Evolutionary conservation across 306 rosid species (phyloP).

Genomic region (Purshia tridentata): DNA sequence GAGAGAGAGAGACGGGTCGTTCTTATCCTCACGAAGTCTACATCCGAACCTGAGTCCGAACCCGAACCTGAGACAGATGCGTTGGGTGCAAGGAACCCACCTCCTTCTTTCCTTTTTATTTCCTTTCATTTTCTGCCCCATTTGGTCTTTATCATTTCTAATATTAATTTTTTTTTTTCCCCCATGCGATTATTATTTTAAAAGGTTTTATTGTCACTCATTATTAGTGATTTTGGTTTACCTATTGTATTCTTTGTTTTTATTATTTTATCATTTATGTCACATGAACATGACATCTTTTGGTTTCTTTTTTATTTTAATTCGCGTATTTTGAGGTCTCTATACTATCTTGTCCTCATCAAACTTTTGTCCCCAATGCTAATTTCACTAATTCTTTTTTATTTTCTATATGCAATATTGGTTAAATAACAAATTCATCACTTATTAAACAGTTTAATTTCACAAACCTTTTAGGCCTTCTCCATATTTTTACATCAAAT

Average conservation of each 20-base stretch:
- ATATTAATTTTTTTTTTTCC: not conserved
- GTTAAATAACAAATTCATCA: no score
- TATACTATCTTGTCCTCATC: constrained; percentile 30
- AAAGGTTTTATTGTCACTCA: constrained; percentile 25
- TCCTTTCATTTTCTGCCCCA: constrained; percentile 60
- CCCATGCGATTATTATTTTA: not conserved
- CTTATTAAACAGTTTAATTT: no score
- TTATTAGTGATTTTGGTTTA: constrained; percentile 25
- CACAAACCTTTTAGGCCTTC: no score
- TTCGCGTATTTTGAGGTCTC: constrained; percentile 19
- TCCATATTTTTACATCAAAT: no score
- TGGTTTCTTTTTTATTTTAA: constrained; percentile 6
- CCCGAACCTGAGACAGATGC: constrained; percentile 41
- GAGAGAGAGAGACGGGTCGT: constrained; percentile 49
- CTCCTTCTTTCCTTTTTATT: constrained; percentile 69
- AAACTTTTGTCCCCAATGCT: constrained; percentile 27
- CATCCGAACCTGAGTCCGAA: constrained; percentile 38
- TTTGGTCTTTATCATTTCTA: constrained; percentile 49
- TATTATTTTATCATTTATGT: not conserved
- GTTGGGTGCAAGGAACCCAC: constrained; percentile 80
- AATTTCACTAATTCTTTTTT: constrained; percentile 16
- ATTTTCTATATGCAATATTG: not conserved
- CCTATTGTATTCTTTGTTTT: not conserved
- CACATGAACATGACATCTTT: constrained; percentile 15
- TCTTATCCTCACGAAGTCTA: constrained; percentile 89